Base-by-base conservation (phyloP, 2,329 filamentous ascomycete species). In the Trichophyton verrucosum region DNA sequence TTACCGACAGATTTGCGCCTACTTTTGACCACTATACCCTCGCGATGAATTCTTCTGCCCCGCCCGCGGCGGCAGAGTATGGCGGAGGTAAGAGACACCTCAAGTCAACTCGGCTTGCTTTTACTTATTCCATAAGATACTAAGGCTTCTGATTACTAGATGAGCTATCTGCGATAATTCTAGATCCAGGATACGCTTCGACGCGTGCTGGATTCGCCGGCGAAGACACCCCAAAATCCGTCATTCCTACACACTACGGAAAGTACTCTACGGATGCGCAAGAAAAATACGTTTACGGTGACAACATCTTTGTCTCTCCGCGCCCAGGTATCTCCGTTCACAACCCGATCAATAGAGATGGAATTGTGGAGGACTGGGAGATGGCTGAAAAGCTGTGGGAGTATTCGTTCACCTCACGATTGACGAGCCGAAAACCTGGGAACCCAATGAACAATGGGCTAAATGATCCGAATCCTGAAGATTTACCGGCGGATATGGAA, bases 291-390 rank as follows among this genome's bases (percentile, higher is more conserved):
- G 74, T 94, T 62, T 97, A 91, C 69, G 94, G 94, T 76, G 95
- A 99, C 72, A 92, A 96, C 74, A 86, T 87, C 66, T 86, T 96
- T 64, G 85, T 88, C 70, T 84, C 89, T 53, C 88, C 91, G 13
- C 83, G 86, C 64, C 80, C 82, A 60, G 82, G 86, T 63, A 81
- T 95, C 66, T 88, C 96, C 67, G 86, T 97, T 65, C 85, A 87
- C 74, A 97, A 96, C 76, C 94, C 95, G 66, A 95, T 96, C 83
- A 86, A 86, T 69, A 82, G 83, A 68, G 91, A 96, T 69, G 90
- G 89, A 69, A 83, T 91, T 58, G 94, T 99, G 56, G 89, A 96
- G 73, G 91, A 99, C 74, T 99, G 94, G 94, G 94, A 99, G 66
- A 86, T 86, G 57, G 92, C 91, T 30, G 82, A 88, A 63, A 87